These are phyloP conservation scores for Vinca minor DNA, from an alignment of 257 asterid genomes.

Conservation along the genomic window DNA sequence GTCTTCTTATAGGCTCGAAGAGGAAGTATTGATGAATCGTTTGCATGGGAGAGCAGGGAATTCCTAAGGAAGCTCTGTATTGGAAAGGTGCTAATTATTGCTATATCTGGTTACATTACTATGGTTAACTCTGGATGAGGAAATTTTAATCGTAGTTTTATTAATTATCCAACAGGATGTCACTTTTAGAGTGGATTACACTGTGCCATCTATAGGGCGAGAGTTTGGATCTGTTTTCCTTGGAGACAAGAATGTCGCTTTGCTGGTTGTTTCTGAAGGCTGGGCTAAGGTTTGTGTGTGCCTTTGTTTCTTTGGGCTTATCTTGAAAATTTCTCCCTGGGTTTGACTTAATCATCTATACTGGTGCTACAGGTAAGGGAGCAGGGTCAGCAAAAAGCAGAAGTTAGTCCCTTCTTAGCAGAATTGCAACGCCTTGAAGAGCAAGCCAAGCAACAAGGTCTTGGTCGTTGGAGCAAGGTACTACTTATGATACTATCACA, in stretches of 20 bases:
- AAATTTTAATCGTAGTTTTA: background rate
- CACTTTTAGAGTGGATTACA: slow-evolving; percentile 77
- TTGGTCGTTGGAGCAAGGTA: slow-evolving; percentile 94
- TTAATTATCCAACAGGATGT: slow-evolving; percentile 49
- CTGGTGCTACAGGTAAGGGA: slow-evolving; percentile 60
- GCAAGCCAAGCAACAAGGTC: slow-evolving; percentile 81
- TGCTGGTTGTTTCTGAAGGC: slow-evolving; percentile 79
- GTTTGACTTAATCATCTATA: background rate
- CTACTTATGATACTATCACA: slow-evolving; percentile 2
- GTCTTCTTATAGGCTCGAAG: slow-evolving; percentile 56
- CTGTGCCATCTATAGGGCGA: slow-evolving; percentile 76
- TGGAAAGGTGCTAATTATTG: slow-evolving; percentile 58
- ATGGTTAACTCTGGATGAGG: slow-evolving; percentile 1
- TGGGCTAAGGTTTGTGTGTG: slow-evolving; percentile 76
- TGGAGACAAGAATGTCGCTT: slow-evolving; percentile 65
- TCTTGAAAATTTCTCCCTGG: background rate
- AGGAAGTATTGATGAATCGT: slow-evolving; percentile 83
- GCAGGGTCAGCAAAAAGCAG: slow-evolving; percentile 89
- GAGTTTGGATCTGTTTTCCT: slow-evolving; percentile 90
- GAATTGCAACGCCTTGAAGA: slow-evolving; percentile 72
- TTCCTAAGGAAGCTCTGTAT: slow-evolving; percentile 79
- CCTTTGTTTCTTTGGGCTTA: slow-evolving; percentile 7
- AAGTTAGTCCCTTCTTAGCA: slow-evolving; percentile 66
- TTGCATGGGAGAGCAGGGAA: slow-evolving; percentile 97
- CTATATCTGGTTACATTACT: slow-evolving; percentile 6